These are phyloP conservation scores for Abrus precatorius DNA, from an alignment of 306 rosid genomes.

Conservation along the genomic window DNA sequence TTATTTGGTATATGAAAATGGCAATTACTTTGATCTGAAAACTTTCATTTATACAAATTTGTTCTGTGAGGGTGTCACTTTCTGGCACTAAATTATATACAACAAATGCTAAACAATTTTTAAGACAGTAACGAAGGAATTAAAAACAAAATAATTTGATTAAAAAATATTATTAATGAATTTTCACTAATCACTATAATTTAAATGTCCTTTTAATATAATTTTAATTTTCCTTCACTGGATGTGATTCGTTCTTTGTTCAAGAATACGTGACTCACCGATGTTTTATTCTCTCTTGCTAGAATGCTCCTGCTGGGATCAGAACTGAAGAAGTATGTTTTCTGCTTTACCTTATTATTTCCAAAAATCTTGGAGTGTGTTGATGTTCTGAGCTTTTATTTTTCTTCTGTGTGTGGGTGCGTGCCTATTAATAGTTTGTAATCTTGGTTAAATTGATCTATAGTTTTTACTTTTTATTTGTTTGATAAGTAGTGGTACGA, in stretches of 20 bases:
- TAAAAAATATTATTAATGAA: too few relatives aligned
- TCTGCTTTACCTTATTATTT: conserved; percentile 26
- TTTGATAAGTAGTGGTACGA: conserved; percentile 75
- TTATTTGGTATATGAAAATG: neutral
- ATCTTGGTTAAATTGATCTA: too few relatives aligned
- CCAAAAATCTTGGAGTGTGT: neutral
- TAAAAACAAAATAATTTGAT: too few relatives aligned
- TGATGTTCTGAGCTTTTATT: neutral
- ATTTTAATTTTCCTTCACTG: neutral
- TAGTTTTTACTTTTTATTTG: neutral
- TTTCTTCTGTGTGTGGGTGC: too few relatives aligned
- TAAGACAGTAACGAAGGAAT: too few relatives aligned
- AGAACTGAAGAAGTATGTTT: conserved; percentile 81
- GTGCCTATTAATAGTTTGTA: too few relatives aligned
- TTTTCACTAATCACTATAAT: too few relatives aligned
- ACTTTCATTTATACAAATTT: neutral
- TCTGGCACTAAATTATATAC: too few relatives aligned
- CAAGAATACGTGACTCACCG: conserved; percentile 27
- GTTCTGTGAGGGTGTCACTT: too few relatives aligned
- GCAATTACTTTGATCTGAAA: neutral
- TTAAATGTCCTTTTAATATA: too few relatives aligned
- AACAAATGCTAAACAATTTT: too few relatives aligned
- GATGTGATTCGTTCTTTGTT: neutral
- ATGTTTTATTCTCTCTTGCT: conserved; percentile 40
- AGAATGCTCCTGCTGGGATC: conserved; percentile 89